phyloP scores from a whole-genome alignment of 1,284 basidiomycete genomes.

The Rhodotorula sp. region DNA sequence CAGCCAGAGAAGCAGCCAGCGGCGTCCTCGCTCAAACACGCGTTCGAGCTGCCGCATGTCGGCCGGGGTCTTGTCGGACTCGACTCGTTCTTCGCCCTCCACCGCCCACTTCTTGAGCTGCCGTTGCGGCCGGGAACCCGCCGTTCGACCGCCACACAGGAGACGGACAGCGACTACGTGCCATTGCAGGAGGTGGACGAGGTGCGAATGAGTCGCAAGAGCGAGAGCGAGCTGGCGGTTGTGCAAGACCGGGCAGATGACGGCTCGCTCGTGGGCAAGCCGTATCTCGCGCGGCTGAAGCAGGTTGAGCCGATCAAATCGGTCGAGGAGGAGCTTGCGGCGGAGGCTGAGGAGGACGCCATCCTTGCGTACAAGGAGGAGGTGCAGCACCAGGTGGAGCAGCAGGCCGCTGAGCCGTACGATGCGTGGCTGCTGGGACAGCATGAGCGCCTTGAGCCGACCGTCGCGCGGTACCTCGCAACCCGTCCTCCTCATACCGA shows the following conservation, averaged over 20 bases:
- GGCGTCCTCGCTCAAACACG: background rate
- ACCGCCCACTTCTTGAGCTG: slow-evolving; percentile 39
- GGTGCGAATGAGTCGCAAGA: background rate
- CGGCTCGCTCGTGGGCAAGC: slow-evolving; percentile 22
- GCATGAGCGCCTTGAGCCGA: slow-evolving; percentile 5
- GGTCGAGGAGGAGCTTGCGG: slow-evolving; percentile 31
- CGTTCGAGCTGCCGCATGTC: slow-evolving; percentile 34
- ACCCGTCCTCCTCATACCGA: slow-evolving; percentile 25
- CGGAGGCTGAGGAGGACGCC: slow-evolving; percentile 31
- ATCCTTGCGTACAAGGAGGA: slow-evolving; percentile 21
- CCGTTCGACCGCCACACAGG: slow-evolving; percentile 1
- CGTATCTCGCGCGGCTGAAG: slow-evolving; percentile 26
- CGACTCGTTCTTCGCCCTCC: slow-evolving; percentile 37
- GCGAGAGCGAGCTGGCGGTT: slow-evolving; percentile 17
- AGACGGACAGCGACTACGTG: background rate
- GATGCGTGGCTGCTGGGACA: slow-evolving; percentile 39
- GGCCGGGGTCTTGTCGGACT: slow-evolving; percentile 24
- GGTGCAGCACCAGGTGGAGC: slow-evolving; percentile 28
- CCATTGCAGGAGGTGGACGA: background rate
- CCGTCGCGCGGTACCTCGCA: slow-evolving; percentile 37
- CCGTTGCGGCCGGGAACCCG: slow-evolving; percentile 31
- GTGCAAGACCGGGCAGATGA: slow-evolving; percentile 35
- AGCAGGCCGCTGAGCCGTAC: slow-evolving; percentile 33
- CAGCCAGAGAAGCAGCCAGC: no score
- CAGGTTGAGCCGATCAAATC: slow-evolving; percentile 13